phyloP scores from a whole-genome alignment of 1,284 basidiomycete species.

The Boletus smithii region DNA sequence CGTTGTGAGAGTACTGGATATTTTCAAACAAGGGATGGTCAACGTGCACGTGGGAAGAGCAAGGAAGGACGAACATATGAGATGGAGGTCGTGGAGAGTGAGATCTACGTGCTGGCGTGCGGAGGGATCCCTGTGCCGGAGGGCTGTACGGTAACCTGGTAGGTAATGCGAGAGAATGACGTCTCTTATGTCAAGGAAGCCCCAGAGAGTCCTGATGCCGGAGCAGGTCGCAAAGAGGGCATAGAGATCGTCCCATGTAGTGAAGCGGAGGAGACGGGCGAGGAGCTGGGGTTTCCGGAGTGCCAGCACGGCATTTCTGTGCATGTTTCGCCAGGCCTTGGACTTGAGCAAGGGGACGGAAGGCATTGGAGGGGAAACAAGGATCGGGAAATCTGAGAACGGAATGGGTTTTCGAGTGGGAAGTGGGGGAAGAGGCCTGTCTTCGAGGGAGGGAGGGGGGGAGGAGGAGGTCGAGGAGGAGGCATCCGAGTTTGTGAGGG shows the following conservation, averaged over 20 bases:
- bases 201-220: constrained; percentile 45
- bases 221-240: constrained; percentile 51
- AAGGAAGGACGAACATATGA: constrained; percentile 51
- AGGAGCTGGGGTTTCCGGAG: constrained; percentile 45
- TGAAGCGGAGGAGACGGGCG: constrained; percentile 39
- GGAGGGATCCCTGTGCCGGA: constrained; percentile 40
- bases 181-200: constrained; percentile 42
- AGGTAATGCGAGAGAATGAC: constrained; percentile 57
- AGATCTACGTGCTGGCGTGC: constrained; percentile 47
- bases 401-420: constrained; percentile 14
- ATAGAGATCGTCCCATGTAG: constrained; percentile 54
- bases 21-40: constrained; percentile 16
- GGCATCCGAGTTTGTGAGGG: constrained; percentile 32
- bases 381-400: too few relatives aligned
- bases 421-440: constrained; percentile 24
- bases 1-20: constrained; percentile 58
- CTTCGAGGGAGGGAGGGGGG: constrained; percentile 15
- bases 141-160: constrained; percentile 49
- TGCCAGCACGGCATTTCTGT: constrained; percentile 24
- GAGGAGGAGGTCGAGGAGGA: constrained; percentile 20
- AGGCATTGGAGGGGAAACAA: constrained; percentile 13
- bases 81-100: constrained; percentile 54
- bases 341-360: constrained; percentile 14
- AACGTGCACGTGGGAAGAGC: constrained; percentile 5
- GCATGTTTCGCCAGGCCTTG: constrained; percentile 31